Percentiles rank a stretch among this genome's conserved stretches.
These are phyloP conservation scores for Magnusiomyces tetraspermus DNA, from an alignment of 1,139 yeast genomes.

Conservation along the genomic window DNA sequence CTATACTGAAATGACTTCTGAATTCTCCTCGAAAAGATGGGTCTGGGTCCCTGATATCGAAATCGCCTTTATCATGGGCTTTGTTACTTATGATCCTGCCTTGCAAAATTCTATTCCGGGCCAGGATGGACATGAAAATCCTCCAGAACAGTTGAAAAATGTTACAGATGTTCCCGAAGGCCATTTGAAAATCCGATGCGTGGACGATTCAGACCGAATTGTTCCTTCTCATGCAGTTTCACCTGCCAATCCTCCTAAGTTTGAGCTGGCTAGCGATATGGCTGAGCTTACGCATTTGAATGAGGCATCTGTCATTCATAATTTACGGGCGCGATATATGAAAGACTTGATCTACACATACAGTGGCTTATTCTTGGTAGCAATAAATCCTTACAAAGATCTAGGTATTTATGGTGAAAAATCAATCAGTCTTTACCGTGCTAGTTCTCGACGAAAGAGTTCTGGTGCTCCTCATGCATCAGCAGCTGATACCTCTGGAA, in stretches of 20 bases:
- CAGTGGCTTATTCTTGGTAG: conserved; percentile 86
- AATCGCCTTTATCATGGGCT: conserved; percentile 60
- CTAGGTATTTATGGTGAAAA: conserved; percentile 65
- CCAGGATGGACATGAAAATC: background rate
- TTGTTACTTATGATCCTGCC: conserved; percentile 41
- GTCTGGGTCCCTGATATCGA: conserved; percentile 79
- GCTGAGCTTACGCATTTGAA: conserved; percentile 90
- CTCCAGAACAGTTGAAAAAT: conserved; percentile 5
- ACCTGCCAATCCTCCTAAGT: conserved; percentile 75
- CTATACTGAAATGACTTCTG: conserved; percentile 33
- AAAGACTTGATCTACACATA: conserved; percentile 63
- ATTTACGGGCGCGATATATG: conserved; percentile 64
- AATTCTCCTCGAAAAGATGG: conserved; percentile 48
- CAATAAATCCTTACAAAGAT: conserved; percentile 81
- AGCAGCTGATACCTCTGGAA: background rate
- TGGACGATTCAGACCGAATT: conserved; percentile 40
- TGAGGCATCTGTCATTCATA: conserved; percentile 88
- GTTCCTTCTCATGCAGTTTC: conserved; percentile 44
- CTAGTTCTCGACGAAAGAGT: conserved; percentile 38
- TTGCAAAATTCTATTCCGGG: background rate
- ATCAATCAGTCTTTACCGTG: conserved; percentile 45
- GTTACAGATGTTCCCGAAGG: conserved; percentile 33
- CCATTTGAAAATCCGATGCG: conserved; percentile 44
- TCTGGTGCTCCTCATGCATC: conserved; percentile 16
- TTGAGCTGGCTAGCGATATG: conserved; percentile 88